A percentile compares a stretch with the other conserved stretches of the same genome.
These are phyloP conservation scores for Pulveroboletus frians DNA, from an alignment of 768 basidiomycete species.

Conservation along the genomic window DNA sequence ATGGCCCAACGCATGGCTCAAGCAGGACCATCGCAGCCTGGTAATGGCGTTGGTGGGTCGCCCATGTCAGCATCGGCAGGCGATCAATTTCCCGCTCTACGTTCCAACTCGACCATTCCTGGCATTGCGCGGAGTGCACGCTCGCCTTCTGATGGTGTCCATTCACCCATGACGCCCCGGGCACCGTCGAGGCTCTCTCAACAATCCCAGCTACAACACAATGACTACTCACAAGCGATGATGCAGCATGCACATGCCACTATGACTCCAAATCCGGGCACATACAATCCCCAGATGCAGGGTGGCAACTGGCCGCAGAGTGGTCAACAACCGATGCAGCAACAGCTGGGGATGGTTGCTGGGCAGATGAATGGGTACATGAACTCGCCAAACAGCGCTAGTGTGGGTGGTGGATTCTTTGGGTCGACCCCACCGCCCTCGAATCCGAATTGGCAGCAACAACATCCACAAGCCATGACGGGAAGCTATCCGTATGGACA, in stretches of 20 bases:
- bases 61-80: conserved; percentile 39
- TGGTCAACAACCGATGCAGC: conserved; percentile 50
- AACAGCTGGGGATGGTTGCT: conserved; percentile 30
- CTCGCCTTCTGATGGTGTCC: conserved; percentile 64
- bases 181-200: conserved; percentile 32
- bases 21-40: conserved; percentile 34
- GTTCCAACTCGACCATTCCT: conserved; percentile 59
- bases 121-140: conserved; percentile 72
- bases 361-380: conserved; percentile 35
- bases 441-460: conserved; percentile 27
- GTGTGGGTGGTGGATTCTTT: conserved; percentile 21
- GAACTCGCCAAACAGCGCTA: conserved; percentile 36
- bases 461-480: conserved; percentile 23
- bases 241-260: conserved; percentile 33
- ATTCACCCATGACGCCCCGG: conserved; percentile 40
- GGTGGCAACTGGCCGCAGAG: conserved; percentile 47
- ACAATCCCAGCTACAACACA: conserved; percentile 47
- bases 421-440: conserved; percentile 23
- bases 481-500: conserved; percentile 29
- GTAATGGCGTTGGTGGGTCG: conserved; percentile 31
- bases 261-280: conserved; percentile 25
- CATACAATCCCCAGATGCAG: conserved; percentile 35
- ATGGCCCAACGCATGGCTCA: conserved; percentile 44
- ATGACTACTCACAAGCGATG: conserved; percentile 35
- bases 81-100: conserved; percentile 44